These are phyloP conservation scores for Gentiana straminea DNA, from an alignment of 257 asterid species.

Conservation along the genomic window DNA sequence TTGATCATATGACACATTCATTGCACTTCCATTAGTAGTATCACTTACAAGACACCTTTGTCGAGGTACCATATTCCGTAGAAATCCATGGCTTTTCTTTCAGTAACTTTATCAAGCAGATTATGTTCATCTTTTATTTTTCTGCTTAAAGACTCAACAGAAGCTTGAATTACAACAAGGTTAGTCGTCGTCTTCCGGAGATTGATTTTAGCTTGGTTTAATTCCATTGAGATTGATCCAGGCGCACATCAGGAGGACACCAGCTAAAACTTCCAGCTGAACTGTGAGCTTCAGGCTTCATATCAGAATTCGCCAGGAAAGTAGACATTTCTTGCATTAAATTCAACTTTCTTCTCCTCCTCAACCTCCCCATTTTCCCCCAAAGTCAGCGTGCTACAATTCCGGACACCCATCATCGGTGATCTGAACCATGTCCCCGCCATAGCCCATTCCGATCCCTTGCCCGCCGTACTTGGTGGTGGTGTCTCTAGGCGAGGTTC, in stretches of 20 bases:
- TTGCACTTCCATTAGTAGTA: conserved; percentile 5
- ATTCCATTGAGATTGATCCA: conserved; percentile 42
- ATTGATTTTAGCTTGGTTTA: conserved; percentile 55
- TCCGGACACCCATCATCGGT: too few species aligned
- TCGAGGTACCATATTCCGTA: not conserved
- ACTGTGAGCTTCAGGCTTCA: conserved; percentile 6
- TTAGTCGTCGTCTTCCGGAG: conserved; percentile 56
- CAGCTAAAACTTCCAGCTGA: conserved; percentile 16
- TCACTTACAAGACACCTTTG: conserved; percentile 2
- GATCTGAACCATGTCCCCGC: too few species aligned
- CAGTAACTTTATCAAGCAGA: conserved; percentile 19
- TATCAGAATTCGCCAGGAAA: conserved; percentile 8
- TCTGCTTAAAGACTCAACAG: conserved; percentile 66
- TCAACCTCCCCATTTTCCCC: too few species aligned
- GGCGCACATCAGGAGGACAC: conserved; percentile 32
- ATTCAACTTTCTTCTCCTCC: too few species aligned
- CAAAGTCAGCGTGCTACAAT: too few species aligned
- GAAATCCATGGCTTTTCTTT: conserved; percentile 11
- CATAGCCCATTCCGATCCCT: too few species aligned
- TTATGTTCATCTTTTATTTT: conserved; percentile 39
- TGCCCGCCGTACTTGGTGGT: too few species aligned
- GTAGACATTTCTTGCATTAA: conserved; percentile 1
- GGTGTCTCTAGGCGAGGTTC: too few species aligned
- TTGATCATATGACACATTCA: conserved; percentile 10
- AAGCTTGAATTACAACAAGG: conserved; percentile 69